Evolutionary conservation across 495 filamentous ascomycete species (phyloP).

Genomic region (Hypoxylon lenormandii): DNA sequence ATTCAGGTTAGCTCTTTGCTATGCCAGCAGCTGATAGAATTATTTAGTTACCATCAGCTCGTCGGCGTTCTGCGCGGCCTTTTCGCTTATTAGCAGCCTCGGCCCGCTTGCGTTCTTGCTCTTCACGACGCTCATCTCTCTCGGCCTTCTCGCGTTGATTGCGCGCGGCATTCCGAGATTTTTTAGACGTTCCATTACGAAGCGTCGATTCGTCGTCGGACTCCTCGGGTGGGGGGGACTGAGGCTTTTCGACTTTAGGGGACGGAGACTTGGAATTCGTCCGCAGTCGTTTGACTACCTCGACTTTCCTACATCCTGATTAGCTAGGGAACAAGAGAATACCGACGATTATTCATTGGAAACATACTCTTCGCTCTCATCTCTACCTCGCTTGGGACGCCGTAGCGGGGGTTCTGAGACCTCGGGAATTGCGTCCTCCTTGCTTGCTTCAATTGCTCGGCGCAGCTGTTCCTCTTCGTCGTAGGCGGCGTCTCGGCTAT

Average conservation of each 20-base stretch:
- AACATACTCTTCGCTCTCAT: conserved; percentile 91
- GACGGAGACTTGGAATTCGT: conserved; percentile 79
- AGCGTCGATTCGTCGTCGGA: conserved; percentile 76
- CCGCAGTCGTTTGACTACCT: conserved; percentile 73
- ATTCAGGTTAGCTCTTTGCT: conserved; percentile 50
- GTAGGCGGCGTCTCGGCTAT: conserved; percentile 93
- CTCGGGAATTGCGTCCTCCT: conserved; percentile 70
- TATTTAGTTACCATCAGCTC: conserved; percentile 75
- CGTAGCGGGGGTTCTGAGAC: conserved; percentile 64
- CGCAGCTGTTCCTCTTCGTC: conserved; percentile 92
- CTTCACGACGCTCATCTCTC: conserved; percentile 79
- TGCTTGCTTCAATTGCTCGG: conserved; percentile 94
- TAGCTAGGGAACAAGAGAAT: not conserved
- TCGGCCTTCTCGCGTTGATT: conserved; percentile 78
- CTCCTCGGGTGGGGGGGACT: conserved; percentile 64
- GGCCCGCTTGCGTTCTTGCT: conserved; percentile 73
- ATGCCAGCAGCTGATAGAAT: conserved; percentile 26
- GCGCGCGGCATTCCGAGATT: conserved; percentile 72
- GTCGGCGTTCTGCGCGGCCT: conserved; percentile 75
- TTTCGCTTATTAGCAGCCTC: conserved; percentile 81
- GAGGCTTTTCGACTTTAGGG: conserved; percentile 63
- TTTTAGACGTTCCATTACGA: conserved; percentile 68
- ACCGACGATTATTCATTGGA: not conserved
- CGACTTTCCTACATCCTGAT: conserved; percentile 57
- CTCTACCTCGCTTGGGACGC: conserved; percentile 83